Evolutionary conservation across 2,329 filamentous ascomycete genomes (phyloP), one percentile per base, ranked within the genome.

Genomic region (Onygenales sp.): DNA sequence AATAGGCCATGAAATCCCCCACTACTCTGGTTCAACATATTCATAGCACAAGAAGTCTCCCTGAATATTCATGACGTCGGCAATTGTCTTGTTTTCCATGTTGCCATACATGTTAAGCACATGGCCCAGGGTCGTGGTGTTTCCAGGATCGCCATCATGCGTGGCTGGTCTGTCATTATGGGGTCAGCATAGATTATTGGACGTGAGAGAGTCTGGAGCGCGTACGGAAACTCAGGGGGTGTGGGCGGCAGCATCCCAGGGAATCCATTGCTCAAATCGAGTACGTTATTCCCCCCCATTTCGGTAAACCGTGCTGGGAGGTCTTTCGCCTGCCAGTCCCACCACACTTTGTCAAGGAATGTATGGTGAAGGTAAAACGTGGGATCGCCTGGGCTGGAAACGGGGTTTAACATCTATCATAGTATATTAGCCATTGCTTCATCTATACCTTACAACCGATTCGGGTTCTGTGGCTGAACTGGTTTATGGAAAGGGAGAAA

Each of bases 301-400:
- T 39, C 49, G 31, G 38, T 38, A 35, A 48, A 7, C 6, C 50
- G 14, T 3, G 27, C 21, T 13, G 50, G n/a, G 5, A 43, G 41
- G n/a, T 55, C 42, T 17, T 48, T 31, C 7, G 36, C 72, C 60
- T 77, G 74, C 75, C 74, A 77, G 7, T 69, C 72, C 70, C 70
- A 74, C 62, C 67, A 77, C 7, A 67, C 59, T 9, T 72, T 64
- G 55, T 77, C 75, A 33, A 76, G 69, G 58, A 67, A 66, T 1
- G 66, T 65, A 55, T 76, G 73, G 56, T 75, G 72, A 7, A 75
- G 61, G 55, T 66, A 76, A 61, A 76, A 76, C 31, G 59, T 59
- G 4, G 72, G 72, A 45, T 76, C 73, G 9, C 63, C 67, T 1
- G 74, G 72, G 31, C 45, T 44, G 8, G 52, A 32, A 14, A 50